Conservation (phyloP, 148 eudicot species). For the Drosera capensis region DNA sequence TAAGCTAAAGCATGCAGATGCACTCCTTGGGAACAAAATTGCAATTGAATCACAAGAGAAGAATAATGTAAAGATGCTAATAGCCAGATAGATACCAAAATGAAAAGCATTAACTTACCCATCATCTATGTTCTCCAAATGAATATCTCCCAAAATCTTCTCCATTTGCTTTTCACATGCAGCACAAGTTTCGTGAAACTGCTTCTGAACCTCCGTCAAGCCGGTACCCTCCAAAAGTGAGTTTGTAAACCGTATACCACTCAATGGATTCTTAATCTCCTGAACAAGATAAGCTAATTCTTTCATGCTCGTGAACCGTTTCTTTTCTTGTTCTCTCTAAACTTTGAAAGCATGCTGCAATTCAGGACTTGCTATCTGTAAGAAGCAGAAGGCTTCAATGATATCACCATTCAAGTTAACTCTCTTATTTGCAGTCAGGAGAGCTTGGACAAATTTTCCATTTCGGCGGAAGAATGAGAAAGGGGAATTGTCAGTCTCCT, state of each 20-base stretch:
- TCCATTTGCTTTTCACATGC: conserved; percentile 85
- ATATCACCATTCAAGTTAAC: conserved; percentile 49
- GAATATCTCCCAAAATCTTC: conserved; percentile 57
- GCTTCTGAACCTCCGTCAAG: conserved; percentile 74
- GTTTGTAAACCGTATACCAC: conserved; percentile 70
- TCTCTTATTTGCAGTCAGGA: conserved; percentile 82
- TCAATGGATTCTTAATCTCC: conserved; percentile 67
- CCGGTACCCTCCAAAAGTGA: conserved; percentile 54
- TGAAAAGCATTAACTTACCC: conserved; percentile 65
- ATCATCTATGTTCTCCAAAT: conserved; percentile 54
- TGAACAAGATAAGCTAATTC: conserved; percentile 77
- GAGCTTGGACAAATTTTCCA: conserved; percentile 67
- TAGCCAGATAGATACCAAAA: no score
- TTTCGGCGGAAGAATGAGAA: conserved; percentile 61
- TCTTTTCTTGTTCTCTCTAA: conserved; percentile 60
- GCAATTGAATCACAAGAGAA: no score
- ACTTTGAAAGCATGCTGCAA: conserved; percentile 56
- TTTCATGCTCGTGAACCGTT: conserved; percentile 48
- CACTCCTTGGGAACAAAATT: no score
- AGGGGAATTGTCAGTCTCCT: conserved; percentile 52
- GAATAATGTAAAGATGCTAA: no score
- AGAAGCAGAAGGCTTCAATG: conserved; percentile 82
- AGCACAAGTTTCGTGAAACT: conserved; percentile 57
- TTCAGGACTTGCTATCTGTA: conserved; percentile 81
- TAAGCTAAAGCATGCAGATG: no score